Evolutionary conservation across 805 yeast genomes (phyloP), one percentile per base, ranked within the genome.

Genomic region (Myxozyma mucilagina): DNA sequence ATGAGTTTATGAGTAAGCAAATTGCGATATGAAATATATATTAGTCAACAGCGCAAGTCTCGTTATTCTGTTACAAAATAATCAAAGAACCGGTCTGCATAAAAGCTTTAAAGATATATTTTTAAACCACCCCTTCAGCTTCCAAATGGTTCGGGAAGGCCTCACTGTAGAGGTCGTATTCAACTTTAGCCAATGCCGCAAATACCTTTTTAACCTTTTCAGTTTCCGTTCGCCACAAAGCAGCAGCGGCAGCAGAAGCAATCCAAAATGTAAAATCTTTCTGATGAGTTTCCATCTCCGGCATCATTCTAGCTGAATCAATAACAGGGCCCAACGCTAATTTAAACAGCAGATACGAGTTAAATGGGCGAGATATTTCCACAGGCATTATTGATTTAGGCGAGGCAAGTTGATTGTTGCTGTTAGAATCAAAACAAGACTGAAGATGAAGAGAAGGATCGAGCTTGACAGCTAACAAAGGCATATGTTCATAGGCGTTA

Each of bases 361-460:
- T 48, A 13, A 11, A 35, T 10, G 52, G 52, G 5, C 50, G 50
- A 6, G 20, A 13, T n/a, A 47, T 47, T 7, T 47, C 50, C 6
- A 47, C 18, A 6, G 39, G 50, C 18, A 29, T 31, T 10, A 38
- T 7, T 29, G 50, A 14, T 47, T 45, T n/a, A n/a, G 10, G 34
- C 14, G 34, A 20, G 5, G 10, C 34, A 20, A 24, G 32, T 9
- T 18, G 48, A 13, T 41, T 20, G 18, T 41, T 20, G 9, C 20
- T 11, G 8, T 31, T 11, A 29, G 31, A 31, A 32, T 29, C 14
- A 16, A 32, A 34, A 18, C 39, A 5, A 31, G 38, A n/a, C n/a
- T 48, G 52, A 34, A 35, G 52, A 32, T 48, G 52, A 29, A n/a
- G 43, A 36, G n/a, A 48, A n/a, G 52, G 52, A 36, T 48, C 52